Conservation (phyloP, 192 early-diverging fungal genomes). For the Podila epicladia region DNA sequence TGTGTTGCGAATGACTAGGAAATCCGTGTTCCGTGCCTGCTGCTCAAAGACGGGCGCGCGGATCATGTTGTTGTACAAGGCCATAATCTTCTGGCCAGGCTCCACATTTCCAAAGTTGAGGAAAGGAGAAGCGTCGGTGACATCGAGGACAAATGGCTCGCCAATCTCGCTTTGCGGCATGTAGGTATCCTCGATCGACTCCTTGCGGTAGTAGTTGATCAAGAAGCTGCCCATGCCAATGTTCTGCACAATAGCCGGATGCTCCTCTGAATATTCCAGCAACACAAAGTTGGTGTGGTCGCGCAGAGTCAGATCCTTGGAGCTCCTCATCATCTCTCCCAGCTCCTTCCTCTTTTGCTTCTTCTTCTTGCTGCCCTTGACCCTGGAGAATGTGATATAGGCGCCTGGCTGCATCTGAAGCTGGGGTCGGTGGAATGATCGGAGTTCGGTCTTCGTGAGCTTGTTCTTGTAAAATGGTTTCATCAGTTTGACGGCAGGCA, state of each 20-base stretch:
- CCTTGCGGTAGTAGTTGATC: constrained; percentile 96
- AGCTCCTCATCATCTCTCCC: constrained; percentile 77
- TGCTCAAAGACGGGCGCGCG: constrained; percentile 93
- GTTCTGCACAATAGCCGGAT: constrained; percentile 92
- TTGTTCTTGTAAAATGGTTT: constrained; percentile 82
- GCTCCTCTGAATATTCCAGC: constrained; percentile 96
- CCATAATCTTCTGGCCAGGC: constrained; percentile 88
- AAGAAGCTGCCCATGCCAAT: constrained; percentile 95
- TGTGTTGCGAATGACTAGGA: constrained; percentile 83
- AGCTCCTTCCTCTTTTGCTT: constrained; percentile 77
- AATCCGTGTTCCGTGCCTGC: constrained; percentile 76
- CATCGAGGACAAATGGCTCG: constrained; percentile 84
- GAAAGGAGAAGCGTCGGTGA: constrained; percentile 93
- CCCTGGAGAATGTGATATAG: constrained; percentile 76
- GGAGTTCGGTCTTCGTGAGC: constrained; percentile 80
- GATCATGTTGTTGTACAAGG: constrained; percentile 93
- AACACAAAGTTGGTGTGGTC: constrained; percentile 86
- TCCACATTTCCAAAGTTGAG: constrained; percentile 95
- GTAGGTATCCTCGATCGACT: constrained; percentile 79
- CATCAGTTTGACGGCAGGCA: constrained; percentile 85
- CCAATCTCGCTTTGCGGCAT: constrained; percentile 84
- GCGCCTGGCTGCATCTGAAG: constrained; percentile 70
- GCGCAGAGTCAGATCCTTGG: constrained; percentile 90
- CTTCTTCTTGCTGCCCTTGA: constrained; percentile 77
- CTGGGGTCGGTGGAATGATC: constrained; percentile 89